These are phyloP conservation scores for Alternaria tenuissima DNA, from an alignment of 2,329 filamentous ascomycete species.

Conservation along the genomic window DNA sequence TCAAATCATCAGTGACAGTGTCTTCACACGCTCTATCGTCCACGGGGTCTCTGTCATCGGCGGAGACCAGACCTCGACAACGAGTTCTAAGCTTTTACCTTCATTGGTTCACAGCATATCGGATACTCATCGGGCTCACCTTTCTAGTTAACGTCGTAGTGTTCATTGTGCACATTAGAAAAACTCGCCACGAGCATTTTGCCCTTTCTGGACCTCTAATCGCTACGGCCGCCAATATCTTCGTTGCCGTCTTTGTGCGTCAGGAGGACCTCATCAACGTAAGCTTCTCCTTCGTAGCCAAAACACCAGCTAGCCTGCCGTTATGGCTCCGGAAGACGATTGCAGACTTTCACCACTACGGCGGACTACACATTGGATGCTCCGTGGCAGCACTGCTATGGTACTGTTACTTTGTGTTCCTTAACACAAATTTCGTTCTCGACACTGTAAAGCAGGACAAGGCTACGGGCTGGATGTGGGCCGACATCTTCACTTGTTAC, in stretches of 20 bases:
- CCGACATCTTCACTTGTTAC: conserved; percentile 26
- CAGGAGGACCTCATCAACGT: conserved; percentile 47
- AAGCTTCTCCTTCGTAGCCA: conserved; percentile 39
- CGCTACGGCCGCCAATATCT: conserved; percentile 47
- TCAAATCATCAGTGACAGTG: neutral
- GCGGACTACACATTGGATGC: conserved; percentile 46
- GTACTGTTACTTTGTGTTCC: conserved; percentile 54
- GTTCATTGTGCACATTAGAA: neutral
- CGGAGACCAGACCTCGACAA: neutral
- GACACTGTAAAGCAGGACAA: neutral
- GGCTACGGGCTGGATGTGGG: conserved; percentile 29
- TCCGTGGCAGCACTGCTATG: conserved; percentile 49
- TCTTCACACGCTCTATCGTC: neutral
- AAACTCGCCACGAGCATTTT: neutral
- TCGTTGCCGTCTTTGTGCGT: conserved; percentile 40
- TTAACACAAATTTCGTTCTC: conserved; percentile 39
- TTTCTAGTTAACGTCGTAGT: conserved; percentile 18
- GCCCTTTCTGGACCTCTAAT: conserved; percentile 22
- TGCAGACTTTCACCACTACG: conserved; percentile 44
- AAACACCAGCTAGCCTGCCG: conserved; percentile 33
- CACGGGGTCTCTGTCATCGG: neutral
- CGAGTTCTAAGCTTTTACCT: conserved; percentile 11
- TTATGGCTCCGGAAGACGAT: conserved; percentile 33
- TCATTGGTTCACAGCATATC: conserved; percentile 32
- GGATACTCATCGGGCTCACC: conserved; percentile 19